Percentiles rank a stretch among this genome's conserved stretches.
Conservation (phyloP, 768 basidiomycete species). For the Tulasnella sp. region DNA sequence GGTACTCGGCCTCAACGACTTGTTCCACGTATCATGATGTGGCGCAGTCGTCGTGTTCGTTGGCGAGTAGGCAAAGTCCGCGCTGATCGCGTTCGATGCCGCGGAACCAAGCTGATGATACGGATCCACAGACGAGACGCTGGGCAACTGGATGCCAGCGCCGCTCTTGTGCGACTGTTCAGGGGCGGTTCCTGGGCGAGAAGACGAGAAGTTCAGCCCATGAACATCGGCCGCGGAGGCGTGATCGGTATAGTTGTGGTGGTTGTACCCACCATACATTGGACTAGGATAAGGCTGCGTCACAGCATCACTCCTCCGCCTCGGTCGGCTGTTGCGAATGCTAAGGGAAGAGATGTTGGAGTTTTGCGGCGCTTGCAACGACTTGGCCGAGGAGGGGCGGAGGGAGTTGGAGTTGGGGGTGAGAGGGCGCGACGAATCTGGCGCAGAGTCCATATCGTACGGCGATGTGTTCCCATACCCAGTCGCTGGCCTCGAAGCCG, state of each 20-base stretch:
- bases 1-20: slow-evolving; percentile 6
- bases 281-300: slow-evolving; percentile 73
- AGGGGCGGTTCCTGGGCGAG: slow-evolving; percentile 21
- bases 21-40: neutral
- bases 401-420: neutral
- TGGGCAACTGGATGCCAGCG: slow-evolving; percentile 60
- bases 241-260: slow-evolving; percentile 1
- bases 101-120: slow-evolving; percentile 28
- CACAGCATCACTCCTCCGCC: slow-evolving; percentile 77
- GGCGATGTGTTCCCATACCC: slow-evolving; percentile 57
- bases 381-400: slow-evolving; percentile 12
- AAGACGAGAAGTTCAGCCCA: neutral
- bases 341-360: neutral
- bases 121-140: slow-evolving; percentile 38
- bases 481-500: slow-evolving; percentile 55
- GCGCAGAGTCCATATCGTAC: slow-evolving; percentile 34
- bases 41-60: slow-evolving; percentile 28
- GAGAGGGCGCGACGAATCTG: neutral
- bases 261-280: slow-evolving; percentile 36
- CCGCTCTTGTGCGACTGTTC: slow-evolving; percentile 34
- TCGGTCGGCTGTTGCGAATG: slow-evolving; percentile 49
- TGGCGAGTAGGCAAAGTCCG: slow-evolving; percentile 75
- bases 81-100: slow-evolving; percentile 49
- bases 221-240: neutral
- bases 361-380: neutral